Base-by-base conservation (phyloP, 345 rosid species). In the Adansonia digitata region DNA sequence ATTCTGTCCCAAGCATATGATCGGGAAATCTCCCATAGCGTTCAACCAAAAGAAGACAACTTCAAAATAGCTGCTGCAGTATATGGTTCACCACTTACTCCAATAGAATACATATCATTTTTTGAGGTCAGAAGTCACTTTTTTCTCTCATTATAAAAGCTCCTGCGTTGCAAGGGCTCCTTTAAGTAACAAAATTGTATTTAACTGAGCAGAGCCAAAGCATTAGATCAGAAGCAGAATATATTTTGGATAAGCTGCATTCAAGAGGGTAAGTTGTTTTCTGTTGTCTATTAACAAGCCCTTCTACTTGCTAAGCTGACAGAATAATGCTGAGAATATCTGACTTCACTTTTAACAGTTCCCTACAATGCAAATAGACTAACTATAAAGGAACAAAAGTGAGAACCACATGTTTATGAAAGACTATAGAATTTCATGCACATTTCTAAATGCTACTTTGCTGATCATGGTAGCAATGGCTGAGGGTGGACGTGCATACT, bases 181-280 rank as follows among this genome's bases (percentile, higher is more conserved):
- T n/a, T 69, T 7, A 69, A 46, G 40, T 68, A 68, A 69, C 72
- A 9, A 11, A 2, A 1, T 26, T 59, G 39, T 18, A 31, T 74
- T 73, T 55, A 53, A 62, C 69, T 76, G 73, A 74, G 78, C 97
- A 94, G 97, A 90, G 83, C 63, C 80, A 88, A 71, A 82, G 66
- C 83, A 75, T 78, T 14, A 88, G 75, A 75, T 95, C 97, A 35
- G 94, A 90, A 82, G 94, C 95, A 77, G 97, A 91, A 73, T 84
- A 69, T 34, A 64, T 89, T 37, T 67, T 78, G 20, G 89, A 89
- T 73, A 77, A 73, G 40, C 85, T 81, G 8, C 84, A 83, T 78
- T 78, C 82, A 37, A 86, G 83, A 56, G 92, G 89, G 97, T 92
- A 79, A 79, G 92, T 5, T 27, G 48, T 67, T 59, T 74, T 34